These are phyloP conservation scores for Moricandia moricandioides DNA, from an alignment of 345 rosid species.

Conservation along the genomic window DNA sequence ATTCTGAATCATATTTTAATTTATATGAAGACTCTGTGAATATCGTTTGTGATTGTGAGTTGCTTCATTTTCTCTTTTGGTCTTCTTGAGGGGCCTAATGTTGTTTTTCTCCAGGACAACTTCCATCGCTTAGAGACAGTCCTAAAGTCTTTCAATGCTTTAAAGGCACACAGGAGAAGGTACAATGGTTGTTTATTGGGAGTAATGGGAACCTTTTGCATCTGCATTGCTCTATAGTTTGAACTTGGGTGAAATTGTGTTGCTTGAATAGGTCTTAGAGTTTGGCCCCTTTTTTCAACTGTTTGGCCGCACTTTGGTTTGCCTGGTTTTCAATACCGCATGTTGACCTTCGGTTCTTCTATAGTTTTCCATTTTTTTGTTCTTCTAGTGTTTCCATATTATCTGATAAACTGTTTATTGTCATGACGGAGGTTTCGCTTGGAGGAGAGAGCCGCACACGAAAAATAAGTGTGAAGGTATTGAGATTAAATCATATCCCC, in stretches of 20 bases:
- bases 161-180: conserved; percentile 96
- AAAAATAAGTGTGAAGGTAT: conserved; percentile 20
- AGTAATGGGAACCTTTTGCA: conserved; percentile 31
- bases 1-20: conserved; percentile 16
- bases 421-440: conserved; percentile 33
- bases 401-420: conserved; percentile 29
- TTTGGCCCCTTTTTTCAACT: background rate
- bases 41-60: background rate
- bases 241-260: background rate
- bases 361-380: background rate
- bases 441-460: conserved; percentile 32
- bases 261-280: background rate
- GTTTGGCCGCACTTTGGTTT: background rate
- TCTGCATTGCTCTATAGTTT: background rate
- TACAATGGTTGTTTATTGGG: conserved; percentile 86
- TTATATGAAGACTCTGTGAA: background rate
- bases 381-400: background rate
- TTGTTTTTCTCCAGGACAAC: conserved; percentile 84
- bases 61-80: conserved; percentile 25
- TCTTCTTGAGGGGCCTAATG: conserved; percentile 64
- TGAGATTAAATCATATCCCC: background rate
- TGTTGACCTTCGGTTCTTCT: background rate
- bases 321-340: too few species aligned
- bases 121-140: conserved; percentile 73
- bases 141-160: conserved; percentile 78